Evolutionary conservation across 106 monocot species (phyloP), one percentile per base, ranked within the genome.

Genomic region (Apostasia ramifera): DNA sequence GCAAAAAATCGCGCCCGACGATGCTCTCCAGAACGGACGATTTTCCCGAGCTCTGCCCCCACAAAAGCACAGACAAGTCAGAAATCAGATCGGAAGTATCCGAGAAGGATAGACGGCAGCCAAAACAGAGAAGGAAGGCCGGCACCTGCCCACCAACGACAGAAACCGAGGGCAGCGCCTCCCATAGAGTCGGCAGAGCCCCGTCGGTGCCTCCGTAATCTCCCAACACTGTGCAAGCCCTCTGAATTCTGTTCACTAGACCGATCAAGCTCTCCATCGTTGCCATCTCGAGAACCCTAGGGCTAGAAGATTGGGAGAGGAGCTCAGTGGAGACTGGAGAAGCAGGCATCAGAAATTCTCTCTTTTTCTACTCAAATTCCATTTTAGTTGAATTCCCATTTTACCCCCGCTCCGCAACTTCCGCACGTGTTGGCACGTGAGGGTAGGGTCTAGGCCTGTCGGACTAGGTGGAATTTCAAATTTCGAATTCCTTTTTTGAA

Each of bases 171-270:
- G 88, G 88, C 49, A 88, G 84, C 2, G 84, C 83, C 72, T 88
- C 88, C 84, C 88, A 84, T 40, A 88, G 88, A 6, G 84, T 78
- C 2, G 84, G 77, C 3, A 74, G 66, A 15, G 77, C 78, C 62
- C 79, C 78, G 7, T 83, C 83, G 48, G 73, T 80, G 44, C 88
- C 88, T 42, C 94, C 94, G 55, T 85, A 67, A 76, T 95, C 94
- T 15, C 94, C 91, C 49, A 95, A 86, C 11, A 86, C 94, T n/a
- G 94, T 95, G 83, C 91, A 95, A 41, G 94, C 91, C 61, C 88
- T 66, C 81, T 91, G 94, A 66, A 95, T 95, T 63, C 91, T 67
- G 68, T 95, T 95, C 8, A 95, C 94, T 56, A 95, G 83, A 2
- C 89, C 85, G 81, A 89, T 89, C 78, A 89, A 67, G 75, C 89